A percentile compares a stretch with the other conserved stretches of the same genome.
Conservation (phyloP, 2,329 filamentous ascomycete species). For the Arthrobotrys sinensis region DNA sequence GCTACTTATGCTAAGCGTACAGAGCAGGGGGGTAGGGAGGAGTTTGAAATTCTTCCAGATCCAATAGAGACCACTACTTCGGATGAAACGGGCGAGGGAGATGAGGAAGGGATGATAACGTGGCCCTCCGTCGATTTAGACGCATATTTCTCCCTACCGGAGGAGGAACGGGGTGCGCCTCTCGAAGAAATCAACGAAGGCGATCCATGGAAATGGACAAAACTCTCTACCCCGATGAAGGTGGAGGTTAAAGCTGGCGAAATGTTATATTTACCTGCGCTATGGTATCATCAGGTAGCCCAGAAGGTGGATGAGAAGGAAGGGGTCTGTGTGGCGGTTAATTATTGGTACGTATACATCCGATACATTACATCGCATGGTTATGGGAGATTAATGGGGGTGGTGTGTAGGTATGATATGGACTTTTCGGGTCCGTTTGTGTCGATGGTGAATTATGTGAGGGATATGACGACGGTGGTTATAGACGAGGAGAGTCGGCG, state of each 20-base stretch:
- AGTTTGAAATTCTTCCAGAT: constrained; percentile 63
- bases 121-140: constrained; percentile 49
- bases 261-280: constrained; percentile 84
- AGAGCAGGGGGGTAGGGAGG: constrained; percentile 15
- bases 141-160: constrained; percentile 44
- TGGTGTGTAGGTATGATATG: constrained; percentile 79
- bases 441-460: constrained; percentile 74
- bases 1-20: constrained; percentile 72
- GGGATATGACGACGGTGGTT: constrained; percentile 39
- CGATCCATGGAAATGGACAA: constrained; percentile 73
- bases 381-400: neutral
- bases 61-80: constrained; percentile 45
- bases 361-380: neutral
- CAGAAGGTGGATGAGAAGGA: constrained; percentile 77
- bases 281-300: constrained; percentile 89
- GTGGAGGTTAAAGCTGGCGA: constrained; percentile 81
- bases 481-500: neutral
- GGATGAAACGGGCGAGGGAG: neutral
- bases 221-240: constrained; percentile 74
- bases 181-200: constrained; percentile 66
- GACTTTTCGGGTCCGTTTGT: constrained; percentile 80
- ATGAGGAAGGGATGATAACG: constrained; percentile 23
- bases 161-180: constrained; percentile 4
- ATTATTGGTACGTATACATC: constrained; percentile 77
- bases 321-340: constrained; percentile 82